Conservation (phyloP, 768 basidiomycete species). For the Macrolepiota albuminosa region DNA sequence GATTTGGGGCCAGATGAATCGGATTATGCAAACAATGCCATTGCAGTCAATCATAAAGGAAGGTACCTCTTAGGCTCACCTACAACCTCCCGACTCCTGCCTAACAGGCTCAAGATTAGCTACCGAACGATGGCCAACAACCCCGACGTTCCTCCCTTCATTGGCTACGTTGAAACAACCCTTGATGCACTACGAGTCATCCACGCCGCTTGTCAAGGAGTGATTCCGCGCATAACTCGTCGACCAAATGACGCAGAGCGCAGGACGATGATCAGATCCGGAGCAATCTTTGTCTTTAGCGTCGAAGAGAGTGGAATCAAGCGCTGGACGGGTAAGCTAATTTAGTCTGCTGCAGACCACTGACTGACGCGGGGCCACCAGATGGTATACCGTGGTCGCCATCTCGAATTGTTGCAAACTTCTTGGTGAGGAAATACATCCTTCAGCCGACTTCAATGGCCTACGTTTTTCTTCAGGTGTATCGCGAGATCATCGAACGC, state of each 20-base stretch:
- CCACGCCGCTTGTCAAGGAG: conserved; percentile 74
- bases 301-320: conserved; percentile 88
- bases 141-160: conserved; percentile 62
- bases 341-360: conserved; percentile 7
- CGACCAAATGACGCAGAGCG: conserved; percentile 81
- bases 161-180: conserved; percentile 78
- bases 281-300: conserved; percentile 83
- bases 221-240: conserved; percentile 79
- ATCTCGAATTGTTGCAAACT: conserved; percentile 80
- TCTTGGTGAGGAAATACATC: conserved; percentile 47
- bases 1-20: conserved; percentile 33
- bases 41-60: conserved; percentile 40
- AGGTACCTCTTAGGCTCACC: conserved; percentile 36
- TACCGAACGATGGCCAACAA: conserved; percentile 43
- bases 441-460: background rate
- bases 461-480: conserved; percentile 45
- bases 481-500: conserved; percentile 75
- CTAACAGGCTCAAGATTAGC: conserved; percentile 54
- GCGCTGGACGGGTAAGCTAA: conserved; percentile 66
- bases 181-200: conserved; percentile 82
- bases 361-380: conserved; percentile 20
- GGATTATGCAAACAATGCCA: conserved; percentile 33
- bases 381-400: conserved; percentile 76
- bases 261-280: conserved; percentile 54
- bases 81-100: conserved; percentile 40